Evolutionary conservation across 176 grass and related monocot species (phyloP), one percentile per base, ranked within the genome.

Genomic region (Tuctoria greenei): DNA sequence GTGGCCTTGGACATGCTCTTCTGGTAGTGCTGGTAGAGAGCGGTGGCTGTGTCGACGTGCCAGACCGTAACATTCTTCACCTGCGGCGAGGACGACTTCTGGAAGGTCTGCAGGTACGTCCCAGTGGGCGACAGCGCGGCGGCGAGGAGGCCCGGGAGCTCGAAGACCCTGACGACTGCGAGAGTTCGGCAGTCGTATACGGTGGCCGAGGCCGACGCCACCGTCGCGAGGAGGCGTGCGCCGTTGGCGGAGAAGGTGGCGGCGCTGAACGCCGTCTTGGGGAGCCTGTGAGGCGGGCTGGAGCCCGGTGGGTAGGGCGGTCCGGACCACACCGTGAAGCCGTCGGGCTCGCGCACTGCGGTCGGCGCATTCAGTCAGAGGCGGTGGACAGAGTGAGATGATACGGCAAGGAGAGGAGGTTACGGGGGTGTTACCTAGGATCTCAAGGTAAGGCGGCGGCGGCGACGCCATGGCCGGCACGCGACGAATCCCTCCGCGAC

Each of bases 61-160:
- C 91, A 92, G 67, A 98, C 72, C 14, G 83, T 72, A 67, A 98
- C 86, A 84, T 98, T 98, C 73, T 98, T 98, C 70, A 90, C 91
- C 75, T 93, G 88, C 14, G 89, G 88, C 10, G 88, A 89, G 38
- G 88, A 60, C 4, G 84, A 86, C 87, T 92, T 98, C 72, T 92
- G 88, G 71, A 98, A 98, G 63, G 95, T 94, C 81, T 94, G 95
- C 58, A 98, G 84, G 76, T 86, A 98, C 23, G 86, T 45, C 13
- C 95, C 91, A 18, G 88, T 79, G 67, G 91, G 91, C 63, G 91
- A 98, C 58, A 98, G 81, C 38, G 72, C 45, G 2, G 91, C 79
- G 46, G 86, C 81, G 27, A 91, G 85, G 38, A 94, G 86, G 59
- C 86, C 85, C 41, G 88, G 89, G 52, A 98, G 83, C 38, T 98